Evolutionary conservation across 148 eudicot genomes (phyloP).

Genomic region (Hydrangea macrophylla): DNA sequence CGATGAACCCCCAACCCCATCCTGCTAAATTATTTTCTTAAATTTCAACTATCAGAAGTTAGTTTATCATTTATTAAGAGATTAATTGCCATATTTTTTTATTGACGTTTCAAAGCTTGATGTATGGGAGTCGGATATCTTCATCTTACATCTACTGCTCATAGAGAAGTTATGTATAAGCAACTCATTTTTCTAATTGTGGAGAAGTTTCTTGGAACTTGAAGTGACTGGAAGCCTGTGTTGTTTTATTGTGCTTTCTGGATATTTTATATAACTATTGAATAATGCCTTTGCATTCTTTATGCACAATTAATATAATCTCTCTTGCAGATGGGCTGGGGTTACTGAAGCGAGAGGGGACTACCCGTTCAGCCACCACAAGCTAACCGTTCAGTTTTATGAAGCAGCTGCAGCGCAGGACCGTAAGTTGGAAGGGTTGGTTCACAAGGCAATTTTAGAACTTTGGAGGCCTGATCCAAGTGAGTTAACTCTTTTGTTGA

Average conservation of each 20-base stretch:
- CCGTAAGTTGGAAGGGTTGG: conserved; percentile 88
- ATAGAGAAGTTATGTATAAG: background rate
- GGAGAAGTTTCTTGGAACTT: background rate
- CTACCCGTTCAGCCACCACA: conserved; percentile 97
- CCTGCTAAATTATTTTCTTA: no score
- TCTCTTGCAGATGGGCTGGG: conserved; percentile 84
- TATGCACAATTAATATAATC: conserved; percentile 1
- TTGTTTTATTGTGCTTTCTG: background rate
- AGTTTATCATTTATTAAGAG: no score
- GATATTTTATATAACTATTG: background rate
- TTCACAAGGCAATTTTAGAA: conserved; percentile 94
- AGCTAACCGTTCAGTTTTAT: conserved; percentile 92
- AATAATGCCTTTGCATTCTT: background rate
- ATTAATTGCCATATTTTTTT: no score
- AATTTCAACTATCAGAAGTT: no score
- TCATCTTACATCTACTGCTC: background rate
- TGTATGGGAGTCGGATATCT: background rate
- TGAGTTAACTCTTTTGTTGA: conserved; percentile 73
- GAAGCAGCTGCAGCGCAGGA: conserved; percentile 97
- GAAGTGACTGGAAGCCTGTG: background rate
- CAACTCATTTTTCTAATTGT: background rate
- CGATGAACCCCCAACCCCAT: no score
- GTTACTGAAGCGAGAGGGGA: conserved; percentile 88
- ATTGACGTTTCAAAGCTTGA: no score
- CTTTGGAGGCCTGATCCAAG: conserved; percentile 96